phyloP scores from a whole-genome alignment of 176 grass and related monocot genomes.

The Juncus inflexus region DNA sequence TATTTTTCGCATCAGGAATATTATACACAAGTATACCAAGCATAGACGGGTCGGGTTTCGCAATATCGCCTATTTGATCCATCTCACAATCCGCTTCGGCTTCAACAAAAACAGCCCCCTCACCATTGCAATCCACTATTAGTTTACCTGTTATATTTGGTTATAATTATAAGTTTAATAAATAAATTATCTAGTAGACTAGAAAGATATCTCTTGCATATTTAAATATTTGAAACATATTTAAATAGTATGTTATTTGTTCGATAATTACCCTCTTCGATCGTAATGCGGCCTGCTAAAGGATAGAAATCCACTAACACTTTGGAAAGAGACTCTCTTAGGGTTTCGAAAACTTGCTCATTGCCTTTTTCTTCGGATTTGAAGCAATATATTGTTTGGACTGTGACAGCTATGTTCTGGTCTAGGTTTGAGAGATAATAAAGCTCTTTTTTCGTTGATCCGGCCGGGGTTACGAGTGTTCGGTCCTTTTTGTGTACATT shows the following conservation, averaged over 20 bases:
- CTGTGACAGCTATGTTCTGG: constrained; percentile 71
- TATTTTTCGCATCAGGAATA: constrained; percentile 64
- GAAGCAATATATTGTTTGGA: constrained; percentile 81
- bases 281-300: constrained; percentile 41
- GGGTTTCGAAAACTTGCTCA: constrained; percentile 14
- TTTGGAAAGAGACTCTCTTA: constrained; percentile 52
- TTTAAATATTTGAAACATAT: no score
- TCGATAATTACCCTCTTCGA: constrained; percentile 27
- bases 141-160: constrained; percentile 30
- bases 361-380: constrained; percentile 8
- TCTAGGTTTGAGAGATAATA: constrained; percentile 79
- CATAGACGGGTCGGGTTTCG: constrained; percentile 43
- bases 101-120: constrained; percentile 71
- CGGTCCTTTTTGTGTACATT: constrained; percentile 34
- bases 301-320: constrained; percentile 60
- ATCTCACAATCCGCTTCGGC: constrained; percentile 45
- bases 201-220: no score
- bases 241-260: no score
- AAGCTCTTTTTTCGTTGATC: constrained; percentile 25
- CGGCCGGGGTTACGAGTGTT: constrained; percentile 37
- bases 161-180: no score
- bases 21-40: constrained; percentile 65
- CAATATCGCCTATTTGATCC: constrained; percentile 52
- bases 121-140: constrained; percentile 47
- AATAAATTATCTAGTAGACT: no score